Conservation (phyloP, 108 stramenopile species). For the Mayamaea pseudoterrestris region DNA sequence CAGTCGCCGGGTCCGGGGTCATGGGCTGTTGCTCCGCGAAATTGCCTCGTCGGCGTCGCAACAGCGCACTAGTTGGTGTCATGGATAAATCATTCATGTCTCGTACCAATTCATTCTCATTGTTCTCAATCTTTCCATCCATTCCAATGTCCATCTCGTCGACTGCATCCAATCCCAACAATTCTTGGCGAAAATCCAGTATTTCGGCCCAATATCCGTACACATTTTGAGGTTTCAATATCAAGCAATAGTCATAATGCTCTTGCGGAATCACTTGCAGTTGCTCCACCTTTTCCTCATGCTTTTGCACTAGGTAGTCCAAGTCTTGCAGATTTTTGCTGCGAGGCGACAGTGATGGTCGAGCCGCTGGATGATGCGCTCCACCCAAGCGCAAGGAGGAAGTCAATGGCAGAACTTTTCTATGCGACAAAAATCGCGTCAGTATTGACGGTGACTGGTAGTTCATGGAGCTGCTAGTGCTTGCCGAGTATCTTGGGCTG, state of each 20-base stretch:
- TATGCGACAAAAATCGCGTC: too few relatives aligned
- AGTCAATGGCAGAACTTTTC: too few relatives aligned
- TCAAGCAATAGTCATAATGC: constrained; percentile 69
- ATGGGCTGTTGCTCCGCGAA: not conserved
- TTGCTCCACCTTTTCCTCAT: constrained; percentile 26
- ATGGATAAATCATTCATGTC: too few relatives aligned
- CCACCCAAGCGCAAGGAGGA: too few relatives aligned
- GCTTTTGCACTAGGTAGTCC: constrained; percentile 19
- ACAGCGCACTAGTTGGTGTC: not conserved
- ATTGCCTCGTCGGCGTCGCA: not conserved
- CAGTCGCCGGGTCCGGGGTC: not conserved
- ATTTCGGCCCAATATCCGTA: constrained; percentile 71
- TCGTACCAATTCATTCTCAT: too few relatives aligned
- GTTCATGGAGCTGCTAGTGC: too few relatives aligned
- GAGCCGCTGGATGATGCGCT: too few relatives aligned
- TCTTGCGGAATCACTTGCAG: constrained; percentile 9
- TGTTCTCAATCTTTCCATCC: constrained; percentile 2
- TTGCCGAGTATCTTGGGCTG: too few relatives aligned
- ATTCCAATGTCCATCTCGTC: constrained; percentile 8
- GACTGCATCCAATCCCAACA: constrained; percentile 32
- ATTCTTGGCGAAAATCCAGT: constrained; percentile 72
- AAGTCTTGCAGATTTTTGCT: constrained; percentile 19
- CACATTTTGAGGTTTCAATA: constrained; percentile 58
- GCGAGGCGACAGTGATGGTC: constrained; percentile 25
- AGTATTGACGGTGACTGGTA: too few relatives aligned